Evolutionary conservation across 176 grass and related monocot genomes (phyloP).

Genomic region (Oryza longistaminata): DNA sequence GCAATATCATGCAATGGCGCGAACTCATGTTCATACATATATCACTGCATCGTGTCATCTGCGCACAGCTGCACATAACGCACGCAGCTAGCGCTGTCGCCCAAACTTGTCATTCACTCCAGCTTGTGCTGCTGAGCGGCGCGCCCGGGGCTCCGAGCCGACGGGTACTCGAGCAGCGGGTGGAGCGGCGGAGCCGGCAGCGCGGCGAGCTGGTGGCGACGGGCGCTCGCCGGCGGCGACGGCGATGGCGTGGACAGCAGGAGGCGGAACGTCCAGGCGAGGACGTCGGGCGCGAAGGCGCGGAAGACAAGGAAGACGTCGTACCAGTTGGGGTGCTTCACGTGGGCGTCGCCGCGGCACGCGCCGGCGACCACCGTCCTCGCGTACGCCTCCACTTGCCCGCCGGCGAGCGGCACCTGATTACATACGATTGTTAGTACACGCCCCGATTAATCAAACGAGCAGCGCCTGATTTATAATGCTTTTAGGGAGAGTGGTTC

Average conservation of each 20-base stretch:
- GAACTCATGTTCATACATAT: background rate
- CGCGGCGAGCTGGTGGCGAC: background rate
- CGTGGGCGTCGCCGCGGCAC: slow-evolving; percentile 71
- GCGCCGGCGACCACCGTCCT: slow-evolving; percentile 68
- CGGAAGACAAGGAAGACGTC: slow-evolving; percentile 86
- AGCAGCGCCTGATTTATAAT: no score
- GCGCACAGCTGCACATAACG: no score
- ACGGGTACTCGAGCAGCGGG: slow-evolving; percentile 44
- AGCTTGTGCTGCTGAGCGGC: slow-evolving; percentile 33
- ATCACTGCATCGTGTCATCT: background rate
- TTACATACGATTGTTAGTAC: no score
- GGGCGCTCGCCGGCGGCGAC: no score
- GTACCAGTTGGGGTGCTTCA: slow-evolving; percentile 66
- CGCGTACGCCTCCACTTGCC: slow-evolving; percentile 53
- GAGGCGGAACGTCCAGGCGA: slow-evolving; percentile 77
- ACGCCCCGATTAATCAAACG: no score
- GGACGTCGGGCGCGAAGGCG: slow-evolving; percentile 70
- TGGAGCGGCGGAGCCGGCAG: slow-evolving; percentile 43
- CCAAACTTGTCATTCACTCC: background rate
- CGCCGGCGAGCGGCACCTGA: slow-evolving; percentile 37
- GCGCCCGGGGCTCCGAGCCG: slow-evolving; percentile 17
- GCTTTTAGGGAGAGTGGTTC: no score
- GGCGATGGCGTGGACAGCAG: slow-evolving; percentile 39
- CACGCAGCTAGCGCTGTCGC: no score
- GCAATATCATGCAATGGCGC: background rate